Evolutionary conservation across 2,329 filamentous ascomycete genomes (phyloP).

Genomic region (Pezicula carpinea): DNA sequence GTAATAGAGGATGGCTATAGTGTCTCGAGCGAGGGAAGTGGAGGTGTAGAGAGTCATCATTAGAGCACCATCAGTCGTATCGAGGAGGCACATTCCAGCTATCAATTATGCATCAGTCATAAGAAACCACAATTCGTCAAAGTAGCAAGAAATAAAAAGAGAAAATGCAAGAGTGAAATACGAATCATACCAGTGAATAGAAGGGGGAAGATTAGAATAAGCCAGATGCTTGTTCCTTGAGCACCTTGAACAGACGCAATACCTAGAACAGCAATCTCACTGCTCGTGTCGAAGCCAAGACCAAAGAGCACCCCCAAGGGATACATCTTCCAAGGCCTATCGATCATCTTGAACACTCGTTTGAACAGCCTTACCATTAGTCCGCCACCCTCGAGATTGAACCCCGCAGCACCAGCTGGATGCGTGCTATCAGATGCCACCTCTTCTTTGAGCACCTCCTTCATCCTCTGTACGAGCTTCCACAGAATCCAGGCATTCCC

Average conservation of each 20-base stretch:
- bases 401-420: constrained; percentile 31
- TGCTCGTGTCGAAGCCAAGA: constrained; percentile 91
- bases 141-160: not conserved
- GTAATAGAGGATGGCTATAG: constrained; percentile 90
- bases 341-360: constrained; percentile 69
- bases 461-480: constrained; percentile 67
- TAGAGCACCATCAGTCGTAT: constrained; percentile 86
- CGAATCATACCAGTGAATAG: constrained; percentile 69
- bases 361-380: constrained; percentile 69
- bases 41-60: constrained; percentile 95
- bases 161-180: not conserved
- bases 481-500: constrained; percentile 85
- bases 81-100: constrained; percentile 92
- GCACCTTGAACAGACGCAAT: constrained; percentile 85
- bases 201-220: constrained; percentile 86
- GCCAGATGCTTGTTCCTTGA: constrained; percentile 83
- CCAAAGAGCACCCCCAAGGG: constrained; percentile 85
- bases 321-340: constrained; percentile 92
- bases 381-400: constrained; percentile 72
- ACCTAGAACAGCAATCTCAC: constrained; percentile 86
- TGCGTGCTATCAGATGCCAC: constrained; percentile 18
- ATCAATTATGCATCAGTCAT: constrained; percentile 2
- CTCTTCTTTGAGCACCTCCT: constrained; percentile 47
- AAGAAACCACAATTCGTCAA: not conserved
- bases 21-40: constrained; percentile 70